These are phyloP conservation scores for Eragrostis nindensis DNA, from an alignment of 176 grass and related monocot species.

Conservation along the genomic window DNA sequence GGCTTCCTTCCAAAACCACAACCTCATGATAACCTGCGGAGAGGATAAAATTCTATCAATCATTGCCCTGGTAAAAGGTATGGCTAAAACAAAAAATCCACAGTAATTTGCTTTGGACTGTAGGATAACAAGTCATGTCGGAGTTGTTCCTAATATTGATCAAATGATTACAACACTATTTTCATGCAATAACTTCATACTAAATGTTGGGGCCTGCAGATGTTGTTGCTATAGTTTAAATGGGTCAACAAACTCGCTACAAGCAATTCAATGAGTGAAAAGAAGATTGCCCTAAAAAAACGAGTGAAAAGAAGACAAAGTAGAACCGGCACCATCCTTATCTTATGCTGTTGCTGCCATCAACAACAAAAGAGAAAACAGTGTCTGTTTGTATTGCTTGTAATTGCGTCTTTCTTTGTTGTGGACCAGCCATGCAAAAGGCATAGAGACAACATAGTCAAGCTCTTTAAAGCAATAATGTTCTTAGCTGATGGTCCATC, in stretches of 20 bases:
- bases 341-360: conserved; percentile 8
- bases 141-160: background rate
- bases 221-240: background rate
- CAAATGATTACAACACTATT: background rate
- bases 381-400: background rate
- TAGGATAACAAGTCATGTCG: background rate
- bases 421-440: conserved; percentile 14
- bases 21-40: conserved; percentile 20
- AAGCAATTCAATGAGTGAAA: background rate
- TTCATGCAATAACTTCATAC: background rate
- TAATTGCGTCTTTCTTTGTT: background rate
- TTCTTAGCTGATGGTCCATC: background rate
- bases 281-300: too few relatives aligned
- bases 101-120: background rate
- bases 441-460: background rate
- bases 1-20: background rate
- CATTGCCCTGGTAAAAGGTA: background rate
- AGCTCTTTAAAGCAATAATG: background rate
- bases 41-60: background rate
- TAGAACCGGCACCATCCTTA: background rate
- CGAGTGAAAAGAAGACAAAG: background rate
- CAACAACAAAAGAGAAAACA: conserved; percentile 8
- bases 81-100: background rate
- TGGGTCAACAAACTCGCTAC: background rate
- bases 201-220: background rate